Percentiles rank a stretch among this genome's conserved stretches.
Evolutionary conservation across 208 protist genomes (phyloP).

Genomic region (Lotmaria passim): DNA sequence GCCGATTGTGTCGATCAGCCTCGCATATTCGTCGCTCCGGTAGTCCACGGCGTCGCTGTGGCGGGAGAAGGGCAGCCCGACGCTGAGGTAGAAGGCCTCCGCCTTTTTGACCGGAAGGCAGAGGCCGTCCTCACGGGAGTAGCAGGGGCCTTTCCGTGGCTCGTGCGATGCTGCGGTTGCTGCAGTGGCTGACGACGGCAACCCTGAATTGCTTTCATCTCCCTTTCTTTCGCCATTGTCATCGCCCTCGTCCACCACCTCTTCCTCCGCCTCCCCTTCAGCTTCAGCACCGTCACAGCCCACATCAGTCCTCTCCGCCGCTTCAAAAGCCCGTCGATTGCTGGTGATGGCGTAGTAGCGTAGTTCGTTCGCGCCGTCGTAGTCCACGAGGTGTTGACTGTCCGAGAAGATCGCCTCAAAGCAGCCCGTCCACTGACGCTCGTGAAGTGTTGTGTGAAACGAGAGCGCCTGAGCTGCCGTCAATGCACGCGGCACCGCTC

Average conservation of each 20-base stretch:
- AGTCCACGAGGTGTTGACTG: slow-evolving; percentile 54
- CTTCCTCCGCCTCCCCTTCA: background rate
- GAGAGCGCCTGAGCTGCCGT: slow-evolving; percentile 10
- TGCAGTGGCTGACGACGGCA: background rate
- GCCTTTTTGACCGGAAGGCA: slow-evolving; percentile 34
- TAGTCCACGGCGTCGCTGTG: slow-evolving; percentile 24
- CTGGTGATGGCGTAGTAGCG: slow-evolving; percentile 61
- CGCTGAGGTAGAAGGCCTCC: slow-evolving; percentile 25
- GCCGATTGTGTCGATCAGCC: slow-evolving; percentile 40
- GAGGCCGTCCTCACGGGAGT: slow-evolving; percentile 28
- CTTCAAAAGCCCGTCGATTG: slow-evolving; percentile 16
- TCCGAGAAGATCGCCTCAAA: slow-evolving; percentile 60
- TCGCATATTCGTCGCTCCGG: slow-evolving; percentile 29
- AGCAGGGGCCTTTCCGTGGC: background rate
- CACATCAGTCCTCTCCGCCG: no score
- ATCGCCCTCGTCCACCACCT: background rate
- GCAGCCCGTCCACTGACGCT: slow-evolving; percentile 45
- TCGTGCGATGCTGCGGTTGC: no score
- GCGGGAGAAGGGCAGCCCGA: slow-evolving; percentile 38
- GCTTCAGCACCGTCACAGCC: background rate
- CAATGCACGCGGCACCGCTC: background rate
- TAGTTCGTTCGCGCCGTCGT: slow-evolving; percentile 34
- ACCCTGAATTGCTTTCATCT: background rate
- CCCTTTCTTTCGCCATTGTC: background rate
- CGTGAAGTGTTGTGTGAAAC: slow-evolving; percentile 38